These are phyloP conservation scores for Rhodotorula sp. DNA, from an alignment of 1,284 basidiomycete genomes.

Conservation along the genomic window DNA sequence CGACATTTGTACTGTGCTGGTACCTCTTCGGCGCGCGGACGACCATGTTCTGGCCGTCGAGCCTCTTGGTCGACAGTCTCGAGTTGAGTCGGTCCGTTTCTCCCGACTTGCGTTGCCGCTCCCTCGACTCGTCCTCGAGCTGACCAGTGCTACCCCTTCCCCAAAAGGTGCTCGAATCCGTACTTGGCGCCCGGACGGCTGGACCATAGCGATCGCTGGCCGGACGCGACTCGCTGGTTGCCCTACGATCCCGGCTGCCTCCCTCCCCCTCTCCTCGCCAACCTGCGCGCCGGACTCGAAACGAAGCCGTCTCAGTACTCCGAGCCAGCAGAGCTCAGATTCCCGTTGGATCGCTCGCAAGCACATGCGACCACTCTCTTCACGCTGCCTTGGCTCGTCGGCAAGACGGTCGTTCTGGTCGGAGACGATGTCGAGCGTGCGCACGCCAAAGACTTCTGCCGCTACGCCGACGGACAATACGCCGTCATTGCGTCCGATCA, in stretches of 20 bases:
- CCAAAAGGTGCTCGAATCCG: conserved; percentile 28
- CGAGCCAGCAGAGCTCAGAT: not conserved
- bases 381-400: conserved; percentile 31
- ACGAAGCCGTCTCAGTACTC: not conserved
- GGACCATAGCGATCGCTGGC: conserved; percentile 1
- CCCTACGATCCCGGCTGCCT: conserved; percentile 33
- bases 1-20: too few species aligned
- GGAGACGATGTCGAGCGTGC: conserved; percentile 38
- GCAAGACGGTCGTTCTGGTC: conserved; percentile 37
- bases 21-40: too few species aligned
- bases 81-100: not conserved
- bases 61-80: too few species aligned
- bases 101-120: not conserved
- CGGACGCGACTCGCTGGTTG: conserved; percentile 31
- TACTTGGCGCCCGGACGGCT: conserved; percentile 30
- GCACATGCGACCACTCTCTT: not conserved
- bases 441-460: conserved; percentile 38
- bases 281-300: conserved; percentile 10
- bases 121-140: too few species aligned
- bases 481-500: conserved; percentile 28
- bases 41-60: too few species aligned
- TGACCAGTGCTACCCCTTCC: not conserved
- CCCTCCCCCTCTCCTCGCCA: conserved; percentile 24
- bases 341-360: conserved; percentile 1
- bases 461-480: conserved; percentile 33